phyloP scores from a whole-genome alignment of 768 basidiomycete genomes.

The Coprinopsis sp. region DNA sequence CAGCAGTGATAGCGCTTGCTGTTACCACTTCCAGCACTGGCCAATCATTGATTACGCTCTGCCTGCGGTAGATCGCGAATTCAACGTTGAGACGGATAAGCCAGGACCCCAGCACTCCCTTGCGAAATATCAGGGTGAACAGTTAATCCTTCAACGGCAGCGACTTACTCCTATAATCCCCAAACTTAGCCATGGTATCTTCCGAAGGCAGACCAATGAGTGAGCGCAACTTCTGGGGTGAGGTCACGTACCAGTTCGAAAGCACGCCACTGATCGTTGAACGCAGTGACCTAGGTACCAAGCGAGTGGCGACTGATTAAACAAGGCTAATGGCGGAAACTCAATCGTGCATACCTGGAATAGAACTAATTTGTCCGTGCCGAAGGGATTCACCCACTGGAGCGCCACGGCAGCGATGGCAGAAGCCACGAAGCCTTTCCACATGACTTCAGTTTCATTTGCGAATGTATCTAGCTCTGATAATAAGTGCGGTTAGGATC shows the following conservation, averaged over 20 bases:
- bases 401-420: slow-evolving; percentile 82
- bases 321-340: not conserved
- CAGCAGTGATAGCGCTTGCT: slow-evolving; percentile 63
- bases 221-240: not conserved
- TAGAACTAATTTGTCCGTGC: slow-evolving; percentile 77
- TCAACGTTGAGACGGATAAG: slow-evolving; percentile 64
- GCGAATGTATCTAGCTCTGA: slow-evolving; percentile 64
- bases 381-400: slow-evolving; percentile 83
- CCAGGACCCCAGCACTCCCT: slow-evolving; percentile 65
- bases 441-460: slow-evolving; percentile 73
- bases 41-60: slow-evolving; percentile 52
- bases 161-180: slow-evolving; percentile 55
- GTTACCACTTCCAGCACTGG: slow-evolving; percentile 62
- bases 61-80: slow-evolving; percentile 55
- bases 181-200: slow-evolving; percentile 70
- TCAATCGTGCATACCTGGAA: slow-evolving; percentile 48
- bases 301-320: not conserved
- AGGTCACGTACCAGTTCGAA: slow-evolving; percentile 57
- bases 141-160: not conserved
- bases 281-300: slow-evolving; percentile 54
- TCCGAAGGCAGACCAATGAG: slow-evolving; percentile 1
- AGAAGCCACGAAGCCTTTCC: slow-evolving; percentile 87
- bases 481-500: not conserved
- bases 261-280: slow-evolving; percentile 59
- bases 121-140: slow-evolving; percentile 2